Conservation (phyloP, 805 yeast genomes). For the Debaryomyces castellii region DNA sequence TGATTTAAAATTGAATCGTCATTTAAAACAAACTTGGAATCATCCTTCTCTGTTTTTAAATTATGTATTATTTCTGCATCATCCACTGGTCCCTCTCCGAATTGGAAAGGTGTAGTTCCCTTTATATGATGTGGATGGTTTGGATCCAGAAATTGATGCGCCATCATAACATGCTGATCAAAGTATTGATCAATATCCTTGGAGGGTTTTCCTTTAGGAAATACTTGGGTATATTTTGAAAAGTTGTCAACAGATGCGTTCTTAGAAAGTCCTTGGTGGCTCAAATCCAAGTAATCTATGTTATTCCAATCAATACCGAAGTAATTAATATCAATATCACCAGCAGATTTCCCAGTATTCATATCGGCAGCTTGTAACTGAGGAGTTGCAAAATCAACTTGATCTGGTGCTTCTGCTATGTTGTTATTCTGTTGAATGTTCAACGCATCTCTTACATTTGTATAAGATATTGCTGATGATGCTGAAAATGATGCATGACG, state of each 20-base stretch:
- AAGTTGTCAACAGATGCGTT: neutral
- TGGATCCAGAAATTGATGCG: conserved; percentile 33
- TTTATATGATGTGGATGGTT: conserved; percentile 40
- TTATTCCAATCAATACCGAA: conserved; percentile 32
- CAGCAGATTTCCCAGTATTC: conserved; percentile 26
- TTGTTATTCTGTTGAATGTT: conserved; percentile 29
- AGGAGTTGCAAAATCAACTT: conserved; percentile 81
- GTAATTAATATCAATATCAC: conserved; percentile 36
- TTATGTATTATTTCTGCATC: conserved; percentile 8
- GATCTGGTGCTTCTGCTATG: conserved; percentile 52
- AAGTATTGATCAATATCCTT: conserved; percentile 13
- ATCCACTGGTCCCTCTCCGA: conserved; percentile 23
- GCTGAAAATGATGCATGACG: conserved; percentile 67
- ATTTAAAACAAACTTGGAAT: conserved; percentile 1
- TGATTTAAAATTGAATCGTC: neutral
- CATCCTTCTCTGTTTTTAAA: neutral
- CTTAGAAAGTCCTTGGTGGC: neutral
- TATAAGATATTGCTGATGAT: conserved; percentile 58
- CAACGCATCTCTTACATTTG: conserved; percentile 47
- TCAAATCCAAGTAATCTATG: conserved; percentile 25
- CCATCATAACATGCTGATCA: conserved; percentile 15
- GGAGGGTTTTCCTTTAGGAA: conserved; percentile 7
- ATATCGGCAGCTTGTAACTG: conserved; percentile 55
- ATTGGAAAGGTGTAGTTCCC: conserved; percentile 40
- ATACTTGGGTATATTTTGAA: neutral